These are phyloP conservation scores for Coprinopsis cinerea DNA, from an alignment of 768 basidiomycete species.

Conservation along the genomic window DNA sequence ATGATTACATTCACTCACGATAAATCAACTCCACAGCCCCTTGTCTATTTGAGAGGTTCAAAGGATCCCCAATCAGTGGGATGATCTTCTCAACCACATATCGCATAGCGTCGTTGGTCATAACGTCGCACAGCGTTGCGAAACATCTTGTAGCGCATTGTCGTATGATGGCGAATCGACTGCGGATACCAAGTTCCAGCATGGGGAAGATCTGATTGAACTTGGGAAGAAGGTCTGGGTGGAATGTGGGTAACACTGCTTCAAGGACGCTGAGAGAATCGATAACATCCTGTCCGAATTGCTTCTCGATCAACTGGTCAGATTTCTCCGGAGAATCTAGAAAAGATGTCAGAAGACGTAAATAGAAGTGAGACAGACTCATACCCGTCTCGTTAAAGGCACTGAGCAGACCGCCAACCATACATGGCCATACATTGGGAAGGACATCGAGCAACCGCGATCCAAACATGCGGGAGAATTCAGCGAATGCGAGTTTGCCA, in stretches of 20 bases:
- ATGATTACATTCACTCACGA: conserved; percentile 50
- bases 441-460: conserved; percentile 63
- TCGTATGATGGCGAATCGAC: conserved; percentile 84
- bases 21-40: conserved; percentile 88
- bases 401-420: conserved; percentile 71
- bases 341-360: not conserved
- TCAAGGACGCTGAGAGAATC: conserved; percentile 90
- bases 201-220: conserved; percentile 71
- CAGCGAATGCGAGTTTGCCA: conserved; percentile 74
- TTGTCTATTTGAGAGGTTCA: conserved; percentile 70
- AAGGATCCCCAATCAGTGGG: conserved; percentile 76
- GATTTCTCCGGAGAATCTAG: conserved; percentile 51
- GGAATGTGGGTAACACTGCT: conserved; percentile 70
- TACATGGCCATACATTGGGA: conserved; percentile 95
- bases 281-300: conserved; percentile 83
- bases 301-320: conserved; percentile 62
- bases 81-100: conserved; percentile 83
- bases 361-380: conserved; percentile 13
- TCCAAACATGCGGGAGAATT: conserved; percentile 76
- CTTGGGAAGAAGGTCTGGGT: conserved; percentile 61
- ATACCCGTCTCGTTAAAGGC: conserved; percentile 64
- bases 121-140: conserved; percentile 80
- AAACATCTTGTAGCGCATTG: conserved; percentile 84
- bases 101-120: conserved; percentile 82
- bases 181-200: conserved; percentile 72